Base-by-base conservation (phyloP, 2,329 filamentous ascomycete species). In the Incumbomyces delicatus region DNA sequence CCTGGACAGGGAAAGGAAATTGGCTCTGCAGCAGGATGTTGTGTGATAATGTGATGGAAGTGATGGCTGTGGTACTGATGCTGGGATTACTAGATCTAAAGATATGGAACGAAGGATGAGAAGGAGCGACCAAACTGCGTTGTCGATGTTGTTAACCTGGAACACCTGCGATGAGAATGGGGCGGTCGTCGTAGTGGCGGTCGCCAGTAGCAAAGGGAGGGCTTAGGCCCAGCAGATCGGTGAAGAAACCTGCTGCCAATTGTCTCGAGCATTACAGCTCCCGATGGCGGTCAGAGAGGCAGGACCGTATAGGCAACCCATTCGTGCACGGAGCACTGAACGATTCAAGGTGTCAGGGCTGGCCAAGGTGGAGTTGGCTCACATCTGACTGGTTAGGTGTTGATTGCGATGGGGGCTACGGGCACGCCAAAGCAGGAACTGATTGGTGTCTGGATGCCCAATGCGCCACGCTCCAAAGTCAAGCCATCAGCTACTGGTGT, bases 1-100 rank as follows among this genome's bases (percentile, higher is more conserved):
- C 22, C 18, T 33, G 12, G 34, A 45, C 42, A 45, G 42, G 42
- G 34, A 30, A 45, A 37, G 42, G 42, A 45, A 45, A 45, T 45
- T 45, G 34, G 22, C 33, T 34, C 37, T 29, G 18, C 33, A 30
- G 12, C 40, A 17, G n/a, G 20, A 30, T 20, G 8, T 42, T 27
- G 33, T 35, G 13, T 17, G 12, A 17, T 35, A 17, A 35, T 33
- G 31, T 45, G 34, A 45, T 27, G 18, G 33, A 45, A 3, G 31
- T 12, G 33, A 17, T 45, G 18, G 20, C 22, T 32, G 42, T 38
- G 34, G 14, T 34, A 45, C 22, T 12, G 34, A 10, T 16, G 30
- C 29, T 8, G 14, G 33, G 13, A 35, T 35, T 35, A 4, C 34
- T n/a, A 30, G 12, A 20, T 17, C 18, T 16, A 20, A 35, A 6